Evolutionary conservation across 1,284 basidiomycete genomes (phyloP).

Genomic region (Papiliotrema terrestris): DNA sequence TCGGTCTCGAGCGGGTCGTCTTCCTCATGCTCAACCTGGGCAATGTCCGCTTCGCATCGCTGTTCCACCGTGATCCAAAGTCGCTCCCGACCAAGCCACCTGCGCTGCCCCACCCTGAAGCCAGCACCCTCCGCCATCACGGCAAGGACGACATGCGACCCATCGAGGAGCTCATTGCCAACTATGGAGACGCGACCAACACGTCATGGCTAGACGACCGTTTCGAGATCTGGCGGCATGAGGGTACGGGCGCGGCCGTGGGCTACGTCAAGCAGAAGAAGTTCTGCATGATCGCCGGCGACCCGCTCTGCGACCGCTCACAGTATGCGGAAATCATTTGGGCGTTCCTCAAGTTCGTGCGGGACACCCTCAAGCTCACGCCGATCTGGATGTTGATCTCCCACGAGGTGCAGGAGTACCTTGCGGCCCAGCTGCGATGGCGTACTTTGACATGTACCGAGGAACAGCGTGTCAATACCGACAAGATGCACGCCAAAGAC

Average conservation of each 20-base stretch:
- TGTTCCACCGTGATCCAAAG: slow-evolving; percentile 51
- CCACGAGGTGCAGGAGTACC: slow-evolving; percentile 52
- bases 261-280: slow-evolving; percentile 51
- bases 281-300: slow-evolving; percentile 54
- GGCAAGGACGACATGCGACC: slow-evolving; percentile 20
- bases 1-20: slow-evolving; percentile 51
- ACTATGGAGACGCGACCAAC: slow-evolving; percentile 58
- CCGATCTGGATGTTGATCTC: slow-evolving; percentile 58
- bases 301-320: slow-evolving; percentile 53
- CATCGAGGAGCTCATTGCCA: slow-evolving; percentile 53
- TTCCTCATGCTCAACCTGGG: slow-evolving; percentile 49
- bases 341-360: slow-evolving; percentile 50
- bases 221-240: slow-evolving; percentile 57
- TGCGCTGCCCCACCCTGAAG: slow-evolving; percentile 23
- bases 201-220: slow-evolving; percentile 58
- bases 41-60: slow-evolving; percentile 52
- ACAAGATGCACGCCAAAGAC: slow-evolving; percentile 49
- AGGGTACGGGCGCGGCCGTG: slow-evolving; percentile 53
- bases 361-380: slow-evolving; percentile 50
- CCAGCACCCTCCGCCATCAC: slow-evolving; percentile 10
- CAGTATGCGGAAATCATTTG: slow-evolving; percentile 52
- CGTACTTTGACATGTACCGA: slow-evolving; percentile 55
- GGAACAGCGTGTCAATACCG: slow-evolving; percentile 56
- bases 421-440: slow-evolving; percentile 55
- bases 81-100: slow-evolving; percentile 24